Evolutionary conservation across 768 basidiomycete species (phyloP).

Genomic region (Tubosaeta sp.): DNA sequence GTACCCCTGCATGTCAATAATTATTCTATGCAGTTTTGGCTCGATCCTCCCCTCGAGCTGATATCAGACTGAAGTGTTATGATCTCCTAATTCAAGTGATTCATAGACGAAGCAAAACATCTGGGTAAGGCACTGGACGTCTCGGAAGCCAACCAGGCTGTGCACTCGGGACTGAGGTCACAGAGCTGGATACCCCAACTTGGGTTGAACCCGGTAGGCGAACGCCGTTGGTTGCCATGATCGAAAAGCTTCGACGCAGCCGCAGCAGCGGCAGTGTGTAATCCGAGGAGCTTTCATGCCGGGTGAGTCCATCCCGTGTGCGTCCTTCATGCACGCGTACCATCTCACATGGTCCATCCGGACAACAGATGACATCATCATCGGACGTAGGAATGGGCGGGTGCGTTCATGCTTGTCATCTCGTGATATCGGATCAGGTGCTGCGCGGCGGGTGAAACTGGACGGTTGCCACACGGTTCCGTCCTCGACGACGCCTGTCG

Average conservation of each 20-base stretch:
- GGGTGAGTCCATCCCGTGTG: too few relatives aligned
- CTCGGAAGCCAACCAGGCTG: neutral
- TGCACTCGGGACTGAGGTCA: neutral
- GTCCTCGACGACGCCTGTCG: neutral
- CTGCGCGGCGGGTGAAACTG: neutral
- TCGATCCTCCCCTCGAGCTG: too few relatives aligned
- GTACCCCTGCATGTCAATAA: conserved; percentile 13
- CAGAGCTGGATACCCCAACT: neutral
- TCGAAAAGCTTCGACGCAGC: neutral
- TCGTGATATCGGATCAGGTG: neutral
- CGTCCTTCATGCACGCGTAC: neutral
- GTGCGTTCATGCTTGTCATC: neutral
- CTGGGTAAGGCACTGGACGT: neutral
- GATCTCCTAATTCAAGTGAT: too few relatives aligned
- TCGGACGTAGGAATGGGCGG: neutral
- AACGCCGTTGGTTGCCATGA: neutral
- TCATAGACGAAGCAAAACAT: too few relatives aligned
- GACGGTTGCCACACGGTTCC: neutral
- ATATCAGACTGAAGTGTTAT: too few relatives aligned
- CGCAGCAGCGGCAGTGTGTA: neutral
- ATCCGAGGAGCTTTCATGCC: neutral
- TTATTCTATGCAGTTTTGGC: conserved; percentile 3
- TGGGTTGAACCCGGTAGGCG: neutral
- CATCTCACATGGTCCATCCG: neutral
- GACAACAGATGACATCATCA: neutral